phyloP scores from a whole-genome alignment of 1,284 basidiomycete genomes.

The Boletus sp. region DNA sequence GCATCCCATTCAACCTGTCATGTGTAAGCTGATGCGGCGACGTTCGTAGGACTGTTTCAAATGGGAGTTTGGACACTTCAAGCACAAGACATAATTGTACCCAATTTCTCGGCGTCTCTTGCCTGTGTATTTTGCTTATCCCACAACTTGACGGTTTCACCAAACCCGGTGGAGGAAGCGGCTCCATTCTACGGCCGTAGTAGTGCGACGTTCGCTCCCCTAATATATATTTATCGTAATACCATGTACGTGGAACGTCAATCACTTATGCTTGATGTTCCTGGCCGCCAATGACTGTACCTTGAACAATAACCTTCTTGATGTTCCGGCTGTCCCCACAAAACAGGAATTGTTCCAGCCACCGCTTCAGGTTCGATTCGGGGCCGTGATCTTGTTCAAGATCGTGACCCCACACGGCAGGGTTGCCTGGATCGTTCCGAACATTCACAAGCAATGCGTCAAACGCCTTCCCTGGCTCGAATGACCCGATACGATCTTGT shows the following conservation, averaged over 20 bases:
- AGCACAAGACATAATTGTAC: slow-evolving; percentile 14
- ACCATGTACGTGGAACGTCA: not conserved
- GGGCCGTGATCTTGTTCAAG: slow-evolving; percentile 12
- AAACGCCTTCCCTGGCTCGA: slow-evolving; percentile 82
- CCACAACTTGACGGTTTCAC: slow-evolving; percentile 2
- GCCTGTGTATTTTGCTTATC: not conserved
- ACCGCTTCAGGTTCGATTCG: slow-evolving; percentile 44
- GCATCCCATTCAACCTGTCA: slow-evolving; percentile 24
- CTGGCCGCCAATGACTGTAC: slow-evolving; percentile 72
- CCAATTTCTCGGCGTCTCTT: not conserved
- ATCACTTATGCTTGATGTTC: slow-evolving; percentile 26
- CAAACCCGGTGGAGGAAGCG: not conserved
- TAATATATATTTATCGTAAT: slow-evolving; percentile 3
- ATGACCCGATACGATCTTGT: slow-evolving; percentile 71
- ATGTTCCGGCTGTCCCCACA: slow-evolving; percentile 91
- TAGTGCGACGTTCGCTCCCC: not conserved
- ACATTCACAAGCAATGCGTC: slow-evolving; percentile 79
- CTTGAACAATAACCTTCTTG: slow-evolving; percentile 81
- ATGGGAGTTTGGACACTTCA: slow-evolving; percentile 69
- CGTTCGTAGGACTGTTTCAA: slow-evolving; percentile 62
- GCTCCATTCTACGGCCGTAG: not conserved
- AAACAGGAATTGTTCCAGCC: slow-evolving; percentile 74
- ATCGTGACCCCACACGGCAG: slow-evolving; percentile 57
- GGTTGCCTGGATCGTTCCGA: slow-evolving; percentile 52
- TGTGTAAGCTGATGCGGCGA: slow-evolving; percentile 1